Evolutionary conservation across 768 basidiomycete genomes (phyloP), one percentile per base, ranked within the genome.

Genomic region (Suillus cothurnatus): DNA sequence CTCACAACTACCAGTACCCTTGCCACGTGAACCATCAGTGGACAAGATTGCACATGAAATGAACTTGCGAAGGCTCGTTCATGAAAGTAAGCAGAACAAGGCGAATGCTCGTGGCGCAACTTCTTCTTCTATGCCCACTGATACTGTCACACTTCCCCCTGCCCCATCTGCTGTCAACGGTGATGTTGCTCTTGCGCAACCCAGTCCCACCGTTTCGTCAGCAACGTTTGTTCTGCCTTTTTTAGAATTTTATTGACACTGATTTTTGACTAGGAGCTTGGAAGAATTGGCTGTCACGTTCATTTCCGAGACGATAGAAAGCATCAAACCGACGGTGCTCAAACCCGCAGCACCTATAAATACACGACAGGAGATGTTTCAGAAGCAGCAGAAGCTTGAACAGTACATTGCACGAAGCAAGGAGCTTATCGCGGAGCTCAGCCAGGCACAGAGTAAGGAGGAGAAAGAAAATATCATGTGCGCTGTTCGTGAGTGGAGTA

Each of bases 241-340:
- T 39, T 41, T 21, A 26, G 21, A 31, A 31, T 59, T 55, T 19
- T 31, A 28, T 59, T 12, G 38, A 41, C 34, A 12, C 58, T 59
- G 26, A 59, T 26, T 21, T 56, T 41, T 23, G 47, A 38, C 36
- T 47, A 52, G 50, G 50, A 65, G 57, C n/a, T 69, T 87, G 41
- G 85, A 87, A 45, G 83, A 85, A 57, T 74, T 88, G 39, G 86
- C 86, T 1, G 78, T 81, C 57, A 85, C 85, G 0, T 86, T 88
- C 68, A 88, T 88, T 64, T 80, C 82, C 0, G 84, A 87, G 74
- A 81, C 85, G 19, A 84, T 88, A 45, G 81, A 85, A 72, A 80
- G 79, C 12, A 72, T 77, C 52, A 77, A 80, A 62, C 73, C 80
- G 6, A 38, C 70, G 28, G 64, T 65, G 49, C 31, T 50, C 26